Conservation (phyloP, 1,284 basidiomycete genomes). For the Trametes hirsuta region DNA sequence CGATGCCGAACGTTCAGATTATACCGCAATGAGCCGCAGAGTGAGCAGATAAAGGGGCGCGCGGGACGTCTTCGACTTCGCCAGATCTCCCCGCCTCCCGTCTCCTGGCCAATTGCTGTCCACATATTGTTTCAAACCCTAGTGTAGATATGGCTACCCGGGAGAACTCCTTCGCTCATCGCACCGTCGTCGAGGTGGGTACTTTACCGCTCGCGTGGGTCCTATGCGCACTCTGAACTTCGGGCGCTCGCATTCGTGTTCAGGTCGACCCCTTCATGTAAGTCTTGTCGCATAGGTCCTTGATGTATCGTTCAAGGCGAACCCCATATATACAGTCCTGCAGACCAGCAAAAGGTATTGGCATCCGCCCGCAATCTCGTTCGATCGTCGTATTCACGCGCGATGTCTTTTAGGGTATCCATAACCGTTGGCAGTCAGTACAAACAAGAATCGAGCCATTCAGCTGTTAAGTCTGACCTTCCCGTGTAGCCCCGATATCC, state of each 20-base stretch:
- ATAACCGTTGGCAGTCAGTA: conserved; percentile 76
- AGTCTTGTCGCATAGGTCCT: conserved; percentile 27
- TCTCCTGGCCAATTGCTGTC: neutral
- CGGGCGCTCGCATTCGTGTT: neutral
- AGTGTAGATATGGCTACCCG: conserved; percentile 22
- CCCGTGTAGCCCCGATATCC: conserved; percentile 62
- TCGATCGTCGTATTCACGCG: neutral
- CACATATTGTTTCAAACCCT: neutral
- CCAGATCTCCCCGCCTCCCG: neutral
- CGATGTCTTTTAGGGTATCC: conserved; percentile 49
- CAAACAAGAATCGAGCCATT: neutral
- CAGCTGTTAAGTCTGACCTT: neutral
- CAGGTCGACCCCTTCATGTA: conserved; percentile 67
- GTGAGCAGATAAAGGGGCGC: neutral
- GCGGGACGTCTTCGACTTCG: neutral
- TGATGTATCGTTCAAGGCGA: no score
- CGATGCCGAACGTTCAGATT: neutral
- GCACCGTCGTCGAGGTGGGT: conserved; percentile 39
- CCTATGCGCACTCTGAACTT: neutral
- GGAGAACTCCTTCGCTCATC: conserved; percentile 28
- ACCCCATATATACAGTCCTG: conserved; percentile 44
- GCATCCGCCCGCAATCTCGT: neutral
- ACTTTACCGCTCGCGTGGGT: neutral
- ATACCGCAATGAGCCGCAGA: neutral
- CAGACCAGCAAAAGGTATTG: conserved; percentile 62